Base-by-base conservation (phyloP, 495 filamentous ascomycete genomes). In the Tuber aestivum region DNA sequence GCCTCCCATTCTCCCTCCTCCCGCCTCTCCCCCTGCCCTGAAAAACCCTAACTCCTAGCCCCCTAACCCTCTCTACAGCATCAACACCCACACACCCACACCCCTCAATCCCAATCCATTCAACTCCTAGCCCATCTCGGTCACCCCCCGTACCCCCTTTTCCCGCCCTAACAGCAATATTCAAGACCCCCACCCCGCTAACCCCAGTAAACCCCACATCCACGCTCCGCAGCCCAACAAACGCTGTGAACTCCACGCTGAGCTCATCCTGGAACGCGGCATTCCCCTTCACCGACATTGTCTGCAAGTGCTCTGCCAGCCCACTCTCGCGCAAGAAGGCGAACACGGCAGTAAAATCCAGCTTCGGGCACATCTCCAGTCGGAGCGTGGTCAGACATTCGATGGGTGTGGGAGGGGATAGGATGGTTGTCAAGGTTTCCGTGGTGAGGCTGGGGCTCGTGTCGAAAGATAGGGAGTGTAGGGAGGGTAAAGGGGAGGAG, bases 141-240 rank as follows among this genome's bases (percentile, higher is more conserved):
- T 81, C 79, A 2, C 74, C 70, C n/a, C 79, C 77, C 37, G 78
- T 14, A 50, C 69, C 42, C 12, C 68, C 45, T 38, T 65, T 74
- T n/a, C 40, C 76, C 1, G 44, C 45, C 32, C 69, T 70, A 23
- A 48, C 71, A 12, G 78, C 37, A 44, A 81, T 50, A 73, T 82
- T 79, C 40, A 78, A 71, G 3, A 82, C 45, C 1, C 80, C 80
- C 44, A 82, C 79, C 10, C 80, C 79, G 1, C 76, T 72, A 10
- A 82, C 69, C 70, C 35, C 78, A 3, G 80, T 82, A 41, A 70
- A 61, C 4, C 70, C 75, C 14, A 79, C 56, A 79, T 86, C 76
- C 48, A 82, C 40, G 12, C 50, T 74, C 61, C 72, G 76, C 44
- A 82, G 61, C 6, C 23, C 40, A 14, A 61, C 73, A 32, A 81